Conservation (phyloP, 306 rosid species). For the Sicyos edulis region DNA sequence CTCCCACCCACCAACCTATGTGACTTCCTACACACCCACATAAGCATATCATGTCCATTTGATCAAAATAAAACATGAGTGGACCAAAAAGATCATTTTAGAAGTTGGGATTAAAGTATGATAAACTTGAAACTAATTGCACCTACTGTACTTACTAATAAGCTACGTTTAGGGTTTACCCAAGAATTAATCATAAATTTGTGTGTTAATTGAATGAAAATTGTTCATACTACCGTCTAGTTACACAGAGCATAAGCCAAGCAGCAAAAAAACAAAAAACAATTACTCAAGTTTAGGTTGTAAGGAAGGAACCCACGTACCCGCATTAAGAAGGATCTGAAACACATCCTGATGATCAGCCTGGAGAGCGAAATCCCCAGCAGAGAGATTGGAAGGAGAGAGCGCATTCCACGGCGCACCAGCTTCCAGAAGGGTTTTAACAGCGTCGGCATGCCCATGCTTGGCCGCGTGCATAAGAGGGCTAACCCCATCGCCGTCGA, state of each 20-base stretch:
- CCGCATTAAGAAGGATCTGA: constrained; percentile 63
- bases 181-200: neutral
- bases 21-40: neutral
- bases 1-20: neutral
- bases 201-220: too few species aligned
- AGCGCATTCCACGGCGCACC: constrained; percentile 98
- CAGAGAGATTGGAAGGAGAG: constrained; percentile 66
- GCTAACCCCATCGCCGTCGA: constrained; percentile 61
- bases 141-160: neutral
- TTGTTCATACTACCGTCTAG: too few species aligned
- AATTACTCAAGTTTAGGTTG: neutral
- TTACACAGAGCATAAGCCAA: neutral
- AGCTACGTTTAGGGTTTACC: neutral
- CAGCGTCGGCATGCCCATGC: constrained; percentile 51
- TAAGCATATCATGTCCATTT: neutral
- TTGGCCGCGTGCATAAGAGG: constrained; percentile 92
- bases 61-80: neutral
- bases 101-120: neutral
- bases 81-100: neutral
- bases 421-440: constrained; percentile 52
- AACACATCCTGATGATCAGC: constrained; percentile 57
- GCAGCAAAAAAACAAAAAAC: neutral
- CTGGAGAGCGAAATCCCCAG: constrained; percentile 70
- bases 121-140: neutral
- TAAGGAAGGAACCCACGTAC: constrained; percentile 29